Evolutionary conservation across 495 filamentous ascomycete genomes (phyloP).

Genomic region (Penicillium salamii): DNA sequence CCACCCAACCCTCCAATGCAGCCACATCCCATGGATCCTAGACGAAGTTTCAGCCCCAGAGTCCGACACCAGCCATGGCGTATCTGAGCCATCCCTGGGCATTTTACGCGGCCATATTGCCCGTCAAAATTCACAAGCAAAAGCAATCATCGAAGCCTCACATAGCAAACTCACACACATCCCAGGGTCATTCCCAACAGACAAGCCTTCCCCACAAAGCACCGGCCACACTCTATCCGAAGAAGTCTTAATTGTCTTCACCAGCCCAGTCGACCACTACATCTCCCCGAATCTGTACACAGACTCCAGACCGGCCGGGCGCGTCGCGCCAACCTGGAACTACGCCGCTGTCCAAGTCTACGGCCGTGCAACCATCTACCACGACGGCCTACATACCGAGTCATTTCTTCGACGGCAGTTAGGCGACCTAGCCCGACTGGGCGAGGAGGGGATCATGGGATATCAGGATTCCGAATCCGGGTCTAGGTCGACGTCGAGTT

Average conservation of each 20-base stretch:
- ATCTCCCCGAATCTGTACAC: slow-evolving; percentile 60
- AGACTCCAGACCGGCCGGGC: slow-evolving; percentile 52
- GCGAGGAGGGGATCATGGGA: slow-evolving; percentile 50
- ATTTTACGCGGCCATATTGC: slow-evolving; percentile 49
- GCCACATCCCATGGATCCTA: slow-evolving; percentile 50
- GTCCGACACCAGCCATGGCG: not conserved
- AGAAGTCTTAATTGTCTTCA: slow-evolving; percentile 52
- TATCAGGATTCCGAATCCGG: slow-evolving; percentile 5
- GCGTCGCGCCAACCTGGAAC: slow-evolving; percentile 61
- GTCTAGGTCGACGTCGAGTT: not conserved
- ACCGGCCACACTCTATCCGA: slow-evolving; percentile 15
- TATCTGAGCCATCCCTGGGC: not conserved
- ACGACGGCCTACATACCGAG: slow-evolving; percentile 35
- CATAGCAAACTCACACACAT: slow-evolving; percentile 1
- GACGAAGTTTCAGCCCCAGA: slow-evolving; percentile 20
- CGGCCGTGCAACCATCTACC: slow-evolving; percentile 46
- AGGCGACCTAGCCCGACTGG: slow-evolving; percentile 41
- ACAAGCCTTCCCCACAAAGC: not conserved
- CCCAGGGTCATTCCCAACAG: not conserved
- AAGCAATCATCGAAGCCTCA: slow-evolving; percentile 50
- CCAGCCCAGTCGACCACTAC: slow-evolving; percentile 48
- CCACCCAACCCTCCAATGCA: slow-evolving; percentile 43
- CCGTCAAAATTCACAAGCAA: slow-evolving; percentile 49
- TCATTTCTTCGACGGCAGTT: slow-evolving; percentile 44
- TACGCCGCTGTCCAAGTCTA: slow-evolving; percentile 58